These are phyloP conservation scores for Cladophialophora yegresii DNA, from an alignment of 2,329 filamentous ascomycete genomes.

Conservation along the genomic window DNA sequence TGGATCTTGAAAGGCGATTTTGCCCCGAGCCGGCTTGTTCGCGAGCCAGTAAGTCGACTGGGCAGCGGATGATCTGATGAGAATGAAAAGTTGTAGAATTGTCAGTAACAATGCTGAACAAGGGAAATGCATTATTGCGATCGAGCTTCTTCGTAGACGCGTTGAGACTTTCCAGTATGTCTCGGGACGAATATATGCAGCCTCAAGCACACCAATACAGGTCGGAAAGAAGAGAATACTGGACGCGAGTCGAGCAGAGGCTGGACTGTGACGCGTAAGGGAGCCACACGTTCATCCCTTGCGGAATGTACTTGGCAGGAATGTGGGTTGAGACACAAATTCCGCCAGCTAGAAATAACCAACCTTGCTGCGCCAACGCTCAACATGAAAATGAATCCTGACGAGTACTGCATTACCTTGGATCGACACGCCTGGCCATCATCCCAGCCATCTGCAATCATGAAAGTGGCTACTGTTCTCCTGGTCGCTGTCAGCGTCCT, in stretches of 20 bases:
- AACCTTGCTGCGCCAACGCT: background rate
- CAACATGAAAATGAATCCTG: background rate
- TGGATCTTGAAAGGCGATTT: conserved; percentile 37
- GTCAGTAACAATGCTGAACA: conserved; percentile 9
- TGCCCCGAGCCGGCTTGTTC: conserved; percentile 42
- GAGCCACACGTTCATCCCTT: background rate
- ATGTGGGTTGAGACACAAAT: conserved; percentile 21
- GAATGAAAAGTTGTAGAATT: conserved; percentile 15
- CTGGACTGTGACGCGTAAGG: conserved; percentile 17
- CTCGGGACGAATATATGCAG: conserved; percentile 8
- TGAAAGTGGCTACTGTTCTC: conserved; percentile 17
- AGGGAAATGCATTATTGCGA: conserved; percentile 17
- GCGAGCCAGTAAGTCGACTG: conserved; percentile 41
- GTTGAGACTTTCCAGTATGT: background rate
- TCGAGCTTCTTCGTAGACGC: background rate
- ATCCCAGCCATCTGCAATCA: conserved; percentile 14
- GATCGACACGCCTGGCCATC: background rate
- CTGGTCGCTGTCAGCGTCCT: conserved; percentile 20
- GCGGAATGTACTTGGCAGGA: conserved; percentile 33
- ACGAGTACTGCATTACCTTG: background rate
- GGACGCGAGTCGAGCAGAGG: conserved; percentile 9
- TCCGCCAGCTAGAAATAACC: conserved; percentile 4
- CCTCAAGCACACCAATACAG: background rate
- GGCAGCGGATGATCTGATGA: conserved; percentile 16
- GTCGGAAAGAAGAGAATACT: background rate